Conservation (phyloP, 129 eudicot genomes). For the Flaveria robusta region DNA sequence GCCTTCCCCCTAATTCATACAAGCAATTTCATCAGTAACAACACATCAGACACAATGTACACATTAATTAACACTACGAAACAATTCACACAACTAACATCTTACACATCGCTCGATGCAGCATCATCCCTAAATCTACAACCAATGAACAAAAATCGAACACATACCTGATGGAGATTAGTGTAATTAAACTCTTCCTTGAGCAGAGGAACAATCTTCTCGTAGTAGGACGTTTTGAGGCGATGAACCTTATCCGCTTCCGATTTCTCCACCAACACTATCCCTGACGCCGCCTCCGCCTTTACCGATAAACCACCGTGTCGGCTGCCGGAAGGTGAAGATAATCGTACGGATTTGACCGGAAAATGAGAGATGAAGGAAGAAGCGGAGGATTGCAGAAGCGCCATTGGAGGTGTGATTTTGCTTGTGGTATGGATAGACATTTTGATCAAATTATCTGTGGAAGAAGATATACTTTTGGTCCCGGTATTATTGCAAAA, state of each 20-base stretch:
- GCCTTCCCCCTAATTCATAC: slow-evolving; percentile 4
- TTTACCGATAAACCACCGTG: slow-evolving; percentile 46
- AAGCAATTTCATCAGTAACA: background rate
- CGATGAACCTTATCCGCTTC: slow-evolving; percentile 72
- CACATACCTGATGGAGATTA: slow-evolving; percentile 76
- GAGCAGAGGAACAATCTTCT: slow-evolving; percentile 75
- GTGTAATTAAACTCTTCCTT: slow-evolving; percentile 83
- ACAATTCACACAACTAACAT: background rate
- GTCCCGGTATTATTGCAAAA: slow-evolving; percentile 11
- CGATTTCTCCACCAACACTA: slow-evolving; percentile 70
- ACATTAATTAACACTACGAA: no score
- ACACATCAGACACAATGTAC: background rate
- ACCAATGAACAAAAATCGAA: background rate
- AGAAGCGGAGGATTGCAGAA: slow-evolving; percentile 74
- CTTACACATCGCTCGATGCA: background rate
- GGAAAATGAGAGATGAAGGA: slow-evolving; percentile 57
- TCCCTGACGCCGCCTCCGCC: slow-evolving; percentile 59
- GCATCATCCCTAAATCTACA: slow-evolving; percentile 8
- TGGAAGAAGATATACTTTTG: slow-evolving; percentile 1
- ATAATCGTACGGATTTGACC: slow-evolving; percentile 33
- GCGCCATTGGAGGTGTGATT: slow-evolving; percentile 55
- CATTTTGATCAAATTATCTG: slow-evolving; percentile 23
- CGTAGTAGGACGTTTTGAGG: slow-evolving; percentile 62
- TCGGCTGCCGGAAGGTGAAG: slow-evolving; percentile 22
- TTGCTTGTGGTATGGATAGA: slow-evolving; percentile 25